These are phyloP conservation scores for Trifolium repens DNA, from an alignment of 306 rosid species.

Conservation along the genomic window DNA sequence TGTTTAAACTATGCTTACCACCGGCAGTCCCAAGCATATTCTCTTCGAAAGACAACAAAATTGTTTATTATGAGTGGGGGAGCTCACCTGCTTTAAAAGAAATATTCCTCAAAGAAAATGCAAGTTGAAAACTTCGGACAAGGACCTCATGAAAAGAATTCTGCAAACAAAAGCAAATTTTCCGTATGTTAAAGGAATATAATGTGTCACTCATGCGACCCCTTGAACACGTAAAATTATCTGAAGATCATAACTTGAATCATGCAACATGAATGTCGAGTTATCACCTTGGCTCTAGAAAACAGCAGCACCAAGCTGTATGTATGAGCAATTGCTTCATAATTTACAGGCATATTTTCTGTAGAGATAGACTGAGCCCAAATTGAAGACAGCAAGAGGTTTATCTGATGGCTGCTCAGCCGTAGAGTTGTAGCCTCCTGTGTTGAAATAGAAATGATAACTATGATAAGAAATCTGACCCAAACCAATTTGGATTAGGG, in stretches of 20 bases:
- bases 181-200: slow-evolving; percentile 4
- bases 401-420: slow-evolving; percentile 77
- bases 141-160: slow-evolving; percentile 80
- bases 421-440: slow-evolving; percentile 69
- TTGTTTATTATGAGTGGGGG: slow-evolving; percentile 8
- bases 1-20: neutral
- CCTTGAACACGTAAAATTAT: neutral
- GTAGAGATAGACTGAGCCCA: slow-evolving; percentile 77
- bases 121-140: slow-evolving; percentile 81
- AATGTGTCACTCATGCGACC: slow-evolving; percentile 21
- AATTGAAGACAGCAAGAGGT: slow-evolving; percentile 76
- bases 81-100: slow-evolving; percentile 68
- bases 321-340: slow-evolving; percentile 90
- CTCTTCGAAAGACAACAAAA: slow-evolving; percentile 9
- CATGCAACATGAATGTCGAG: slow-evolving; percentile 12
- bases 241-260: slow-evolving; percentile 10
- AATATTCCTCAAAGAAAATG: slow-evolving; percentile 74
- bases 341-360: slow-evolving; percentile 75
- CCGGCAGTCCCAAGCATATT: slow-evolving; percentile 8
- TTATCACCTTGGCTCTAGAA: slow-evolving; percentile 77
- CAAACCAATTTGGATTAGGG: slow-evolving; percentile 21
- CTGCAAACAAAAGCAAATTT: slow-evolving; percentile 51
- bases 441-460: slow-evolving; percentile 36
- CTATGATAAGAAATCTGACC: slow-evolving; percentile 26
- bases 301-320: slow-evolving; percentile 76